These are phyloP conservation scores for Tubosaeta sp. DNA, from an alignment of 768 basidiomycete genomes.

Conservation along the genomic window DNA sequence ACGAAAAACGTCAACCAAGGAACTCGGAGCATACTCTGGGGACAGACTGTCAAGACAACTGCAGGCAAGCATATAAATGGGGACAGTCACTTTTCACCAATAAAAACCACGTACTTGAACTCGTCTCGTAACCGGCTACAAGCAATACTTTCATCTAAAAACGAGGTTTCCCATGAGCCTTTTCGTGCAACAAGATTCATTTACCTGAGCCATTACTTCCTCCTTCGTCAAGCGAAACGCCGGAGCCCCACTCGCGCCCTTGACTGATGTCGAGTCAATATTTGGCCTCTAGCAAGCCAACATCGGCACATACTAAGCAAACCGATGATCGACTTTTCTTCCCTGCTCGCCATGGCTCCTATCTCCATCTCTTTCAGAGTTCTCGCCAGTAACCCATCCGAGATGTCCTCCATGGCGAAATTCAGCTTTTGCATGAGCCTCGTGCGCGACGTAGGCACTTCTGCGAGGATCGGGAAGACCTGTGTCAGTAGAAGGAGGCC, in stretches of 20 bases:
- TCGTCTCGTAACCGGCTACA: constrained; percentile 21
- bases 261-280: constrained; percentile 25
- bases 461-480: no score
- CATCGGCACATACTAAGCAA: constrained; percentile 15
- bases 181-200: neutral
- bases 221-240: constrained; percentile 22
- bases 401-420: constrained; percentile 36
- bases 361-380: constrained; percentile 32
- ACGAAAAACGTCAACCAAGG: no score
- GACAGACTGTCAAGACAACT: constrained; percentile 17
- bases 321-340: constrained; percentile 26
- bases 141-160: constrained; percentile 15
- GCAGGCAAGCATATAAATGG: neutral
- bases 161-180: no score
- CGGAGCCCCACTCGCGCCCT: constrained; percentile 27
- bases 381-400: constrained; percentile 35
- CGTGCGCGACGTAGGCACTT: constrained; percentile 35
- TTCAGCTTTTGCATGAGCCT: constrained; percentile 30
- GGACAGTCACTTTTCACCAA: neutral
- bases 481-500: no score
- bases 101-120: constrained; percentile 9
- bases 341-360: constrained; percentile 15
- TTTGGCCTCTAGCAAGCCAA: no score
- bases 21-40: neutral
- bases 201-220: constrained; percentile 26